phyloP scores from a whole-genome alignment of 2,329 filamentous ascomycete genomes.

The Exophiala calicioides region DNA sequence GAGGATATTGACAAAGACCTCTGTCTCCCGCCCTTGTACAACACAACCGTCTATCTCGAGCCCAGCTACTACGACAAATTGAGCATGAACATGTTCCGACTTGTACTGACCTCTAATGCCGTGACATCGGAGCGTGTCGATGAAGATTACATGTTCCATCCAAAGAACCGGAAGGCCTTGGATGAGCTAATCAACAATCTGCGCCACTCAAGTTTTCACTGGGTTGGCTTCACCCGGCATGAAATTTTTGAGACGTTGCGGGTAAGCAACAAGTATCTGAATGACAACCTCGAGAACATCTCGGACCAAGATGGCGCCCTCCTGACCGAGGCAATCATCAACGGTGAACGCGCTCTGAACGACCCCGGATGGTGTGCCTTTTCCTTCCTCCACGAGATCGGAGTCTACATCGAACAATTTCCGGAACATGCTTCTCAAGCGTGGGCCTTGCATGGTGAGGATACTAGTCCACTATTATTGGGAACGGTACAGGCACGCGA shows the following conservation, averaged over 20 bases:
- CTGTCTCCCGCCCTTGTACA: conserved; percentile 68
- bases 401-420: conserved; percentile 69
- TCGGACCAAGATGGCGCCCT: conserved; percentile 60
- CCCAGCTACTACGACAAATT: conserved; percentile 84
- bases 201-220: conserved; percentile 82
- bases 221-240: conserved; percentile 65
- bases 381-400: conserved; percentile 73
- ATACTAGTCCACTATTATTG: conserved; percentile 52
- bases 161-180: conserved; percentile 67
- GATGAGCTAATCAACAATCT: conserved; percentile 73
- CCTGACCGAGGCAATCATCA: conserved; percentile 64
- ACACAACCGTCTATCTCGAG: conserved; percentile 71
- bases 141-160: conserved; percentile 85
- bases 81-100: conserved; percentile 79
- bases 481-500: conserved; percentile 59
- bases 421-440: conserved; percentile 59
- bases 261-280: conserved; percentile 67
- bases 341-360: conserved; percentile 60
- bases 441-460: conserved; percentile 66
- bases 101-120: conserved; percentile 81
- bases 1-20: conserved; percentile 68
- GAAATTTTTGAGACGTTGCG: conserved; percentile 67
- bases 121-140: conserved; percentile 84
- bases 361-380: conserved; percentile 68
- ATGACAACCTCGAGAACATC: conserved; percentile 61